Evolutionary conservation across 2,329 filamentous ascomycete species (phyloP), one percentile per base, ranked within the genome.

Genomic region (Elsinoe australis): DNA sequence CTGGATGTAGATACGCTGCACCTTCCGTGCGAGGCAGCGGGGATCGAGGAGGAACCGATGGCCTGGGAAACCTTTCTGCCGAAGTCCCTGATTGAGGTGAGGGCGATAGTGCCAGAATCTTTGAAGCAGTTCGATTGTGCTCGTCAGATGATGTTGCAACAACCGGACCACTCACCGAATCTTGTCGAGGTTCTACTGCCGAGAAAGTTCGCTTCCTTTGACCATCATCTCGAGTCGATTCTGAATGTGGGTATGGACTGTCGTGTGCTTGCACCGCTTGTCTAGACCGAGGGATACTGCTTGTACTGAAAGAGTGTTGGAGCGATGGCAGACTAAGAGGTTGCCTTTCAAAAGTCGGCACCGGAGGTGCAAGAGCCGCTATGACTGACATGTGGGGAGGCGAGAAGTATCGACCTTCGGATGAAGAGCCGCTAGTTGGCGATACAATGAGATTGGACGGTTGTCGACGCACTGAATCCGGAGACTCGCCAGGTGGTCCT

Each of bases 401-500:
- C 5, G 9, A 15, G 26, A 28, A 10, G 12, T 31, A 26, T 19
- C 32, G 39, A 22, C 35, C 21, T 6, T 6, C 17, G 9, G 12
- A 18, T 32, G 26, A 15, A 12, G 9, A 26, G 17, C 39, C 39
- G 21, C 26, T 32, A 8, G 24, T 32, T 2, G 24, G n/a, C 7
- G 39, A 44, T 14, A 32, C 26, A 17, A 44, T 26, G 9, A 26
- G 31, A 26, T 44, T 26, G 29, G 21, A 24, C 28, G 36, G 28
- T 22, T 41, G 36, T 41, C 36, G 17, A 28, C 6, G 28, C 9
- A 14, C 12, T 15, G 39, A 44, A 18, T 42, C 39, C 36, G 54
- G 56, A 34, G 51, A 26, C 19, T 29, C 28, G 31, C 24, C 22
- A 41, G 53, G 44, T 51, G 58, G 55, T 50, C 61, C 56, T 59